These are phyloP conservation scores for Malus hybrid DNA, from an alignment of 331 rosid species.

Conservation along the genomic window DNA sequence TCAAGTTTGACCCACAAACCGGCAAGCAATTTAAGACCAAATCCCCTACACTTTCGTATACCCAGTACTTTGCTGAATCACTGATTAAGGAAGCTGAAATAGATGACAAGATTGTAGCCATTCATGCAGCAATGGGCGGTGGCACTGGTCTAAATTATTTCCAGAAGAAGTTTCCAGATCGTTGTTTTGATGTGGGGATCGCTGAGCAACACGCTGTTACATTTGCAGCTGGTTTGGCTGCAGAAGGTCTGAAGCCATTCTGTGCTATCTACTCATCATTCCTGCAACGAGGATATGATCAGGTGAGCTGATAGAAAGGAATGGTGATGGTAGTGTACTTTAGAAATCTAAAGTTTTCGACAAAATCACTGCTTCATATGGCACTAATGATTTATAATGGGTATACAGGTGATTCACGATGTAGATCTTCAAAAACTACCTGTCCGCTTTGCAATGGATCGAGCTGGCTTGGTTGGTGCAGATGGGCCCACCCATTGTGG, in stretches of 20 bases:
- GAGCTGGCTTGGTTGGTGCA: constrained; percentile 94
- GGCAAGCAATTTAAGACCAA: constrained; percentile 67
- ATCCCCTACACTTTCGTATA: constrained; percentile 58
- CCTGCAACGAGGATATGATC: constrained; percentile 90
- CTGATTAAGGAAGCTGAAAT: constrained; percentile 77
- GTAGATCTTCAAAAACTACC: constrained; percentile 93
- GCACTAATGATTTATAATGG: background rate
- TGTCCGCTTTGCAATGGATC: constrained; percentile 77
- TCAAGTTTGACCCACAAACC: constrained; percentile 70
- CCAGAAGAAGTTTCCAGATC: constrained; percentile 72
- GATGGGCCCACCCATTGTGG: constrained; percentile 98
- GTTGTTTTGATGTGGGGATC: constrained; percentile 90
- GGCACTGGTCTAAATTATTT: constrained; percentile 86
- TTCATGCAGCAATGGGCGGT: constrained; percentile 95
- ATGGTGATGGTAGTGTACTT: background rate
- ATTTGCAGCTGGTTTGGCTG: constrained; percentile 88
- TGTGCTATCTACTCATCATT: constrained; percentile 77
- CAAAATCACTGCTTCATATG: background rate
- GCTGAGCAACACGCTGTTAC: constrained; percentile 95
- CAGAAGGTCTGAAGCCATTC: constrained; percentile 91
- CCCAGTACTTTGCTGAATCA: constrained; percentile 78
- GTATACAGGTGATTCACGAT: constrained; percentile 66
- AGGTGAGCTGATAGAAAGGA: constrained; percentile 34
- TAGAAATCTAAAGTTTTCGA: background rate
- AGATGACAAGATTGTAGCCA: constrained; percentile 66